phyloP scores from a whole-genome alignment of 345 rosid species.

The Syzygium aromaticum region DNA sequence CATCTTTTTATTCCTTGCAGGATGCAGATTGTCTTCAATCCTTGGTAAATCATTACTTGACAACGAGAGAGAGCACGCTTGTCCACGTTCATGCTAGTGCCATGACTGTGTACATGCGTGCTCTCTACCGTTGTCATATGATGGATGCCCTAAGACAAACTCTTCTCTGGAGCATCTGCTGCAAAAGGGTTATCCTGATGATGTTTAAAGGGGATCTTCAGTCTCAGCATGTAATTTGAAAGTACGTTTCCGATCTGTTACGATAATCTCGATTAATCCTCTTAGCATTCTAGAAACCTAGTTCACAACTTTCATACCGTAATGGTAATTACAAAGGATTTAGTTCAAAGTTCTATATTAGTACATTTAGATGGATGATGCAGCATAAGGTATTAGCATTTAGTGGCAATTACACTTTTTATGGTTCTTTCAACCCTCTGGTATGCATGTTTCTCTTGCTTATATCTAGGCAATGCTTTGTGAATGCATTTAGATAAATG shows the following conservation, averaged over 20 bases:
- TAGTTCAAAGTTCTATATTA: not conserved
- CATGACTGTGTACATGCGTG: conserved; percentile 12
- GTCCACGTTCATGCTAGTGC: not conserved
- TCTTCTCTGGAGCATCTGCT: not conserved
- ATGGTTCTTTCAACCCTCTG: not conserved
- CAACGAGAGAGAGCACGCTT: conserved; percentile 18
- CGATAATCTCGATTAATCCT: not conserved
- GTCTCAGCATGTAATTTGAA: not conserved
- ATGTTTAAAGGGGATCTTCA: not conserved
- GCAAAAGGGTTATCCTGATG: not conserved
- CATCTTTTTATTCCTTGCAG: not conserved
- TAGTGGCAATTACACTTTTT: not conserved
- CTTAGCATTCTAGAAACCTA: not conserved
- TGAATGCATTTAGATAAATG: not conserved
- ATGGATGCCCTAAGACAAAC: not conserved
- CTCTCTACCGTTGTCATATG: conserved; percentile 16
- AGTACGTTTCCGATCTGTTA: not conserved
- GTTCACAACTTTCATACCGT: not conserved
- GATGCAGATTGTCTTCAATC: not conserved
- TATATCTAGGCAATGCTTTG: not conserved
- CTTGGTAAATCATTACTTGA: not conserved
- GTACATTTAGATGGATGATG: not conserved
- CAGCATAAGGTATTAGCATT: not conserved
- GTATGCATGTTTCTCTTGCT: not conserved
- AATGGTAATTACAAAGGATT: not conserved